A percentile compares a stretch with the other conserved stretches of the same genome.
phyloP scores from a whole-genome alignment of 1,284 basidiomycete genomes.

The Fistulina hepatica region DNA sequence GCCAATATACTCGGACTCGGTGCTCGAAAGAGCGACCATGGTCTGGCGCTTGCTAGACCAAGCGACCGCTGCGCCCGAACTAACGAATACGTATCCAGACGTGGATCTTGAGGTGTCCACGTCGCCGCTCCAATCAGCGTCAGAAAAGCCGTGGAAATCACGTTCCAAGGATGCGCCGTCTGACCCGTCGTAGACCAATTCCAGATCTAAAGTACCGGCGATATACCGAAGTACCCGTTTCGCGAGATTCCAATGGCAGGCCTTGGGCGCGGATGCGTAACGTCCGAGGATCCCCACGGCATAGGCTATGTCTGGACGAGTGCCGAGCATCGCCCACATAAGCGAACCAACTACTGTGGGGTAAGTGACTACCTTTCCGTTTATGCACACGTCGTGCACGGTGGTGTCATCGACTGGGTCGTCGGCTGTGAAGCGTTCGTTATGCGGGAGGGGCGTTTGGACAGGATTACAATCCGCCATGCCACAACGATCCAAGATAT shows the following conservation, averaged over 20 bases:
- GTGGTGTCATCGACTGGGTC: slow-evolving; percentile 10
- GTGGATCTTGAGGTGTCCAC: slow-evolving; percentile 15
- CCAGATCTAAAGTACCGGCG: slow-evolving; percentile 13
- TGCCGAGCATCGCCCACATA: slow-evolving; percentile 17
- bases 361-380: slow-evolving; percentile 7
- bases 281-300: slow-evolving; percentile 14
- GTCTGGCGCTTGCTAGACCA: slow-evolving; percentile 24
- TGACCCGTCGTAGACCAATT: slow-evolving; percentile 12
- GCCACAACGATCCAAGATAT: slow-evolving; percentile 21
- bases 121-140: slow-evolving; percentile 17
- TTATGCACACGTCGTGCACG: slow-evolving; percentile 1
- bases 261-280: slow-evolving; percentile 14
- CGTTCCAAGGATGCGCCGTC: slow-evolving; percentile 11
- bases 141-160: slow-evolving; percentile 16
- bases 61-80: slow-evolving; percentile 17
- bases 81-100: slow-evolving; percentile 22
- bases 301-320: slow-evolving; percentile 17
- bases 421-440: slow-evolving; percentile 6
- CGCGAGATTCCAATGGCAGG: slow-evolving; percentile 14
- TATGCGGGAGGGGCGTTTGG: slow-evolving; percentile 20
- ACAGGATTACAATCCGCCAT: slow-evolving; percentile 19
- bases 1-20: slow-evolving; percentile 29
- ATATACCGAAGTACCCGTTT: slow-evolving; percentile 21
- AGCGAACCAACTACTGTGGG: slow-evolving; percentile 15
- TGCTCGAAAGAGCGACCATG: slow-evolving; percentile 23